A percentile compares a stretch with the other conserved stretches of the same genome.
Evolutionary conservation across 306 rosid genomes (phyloP).

Genomic region (Cotoneaster glaucophyllus): DNA sequence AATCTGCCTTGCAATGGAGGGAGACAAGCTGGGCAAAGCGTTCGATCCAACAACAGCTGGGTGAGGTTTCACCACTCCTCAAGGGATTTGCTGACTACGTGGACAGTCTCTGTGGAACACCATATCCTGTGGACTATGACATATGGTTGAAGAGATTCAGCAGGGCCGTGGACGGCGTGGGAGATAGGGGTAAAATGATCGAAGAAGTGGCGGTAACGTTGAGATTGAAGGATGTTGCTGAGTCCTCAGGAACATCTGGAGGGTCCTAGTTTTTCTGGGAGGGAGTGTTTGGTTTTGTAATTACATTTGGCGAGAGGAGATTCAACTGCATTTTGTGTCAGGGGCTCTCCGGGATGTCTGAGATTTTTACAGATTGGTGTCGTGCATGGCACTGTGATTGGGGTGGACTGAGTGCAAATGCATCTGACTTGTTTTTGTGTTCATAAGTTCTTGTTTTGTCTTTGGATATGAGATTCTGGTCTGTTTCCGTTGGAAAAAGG

Average conservation of each 20-base stretch:
- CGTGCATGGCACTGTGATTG: neutral
- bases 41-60: conserved; percentile 62
- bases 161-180: conserved; percentile 50
- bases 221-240: conserved; percentile 70
- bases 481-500: neutral
- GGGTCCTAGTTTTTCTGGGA: neutral
- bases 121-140: conserved; percentile 73
- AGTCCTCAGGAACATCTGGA: conserved; percentile 74
- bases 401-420: neutral
- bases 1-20: conserved; percentile 91
- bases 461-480: neutral
- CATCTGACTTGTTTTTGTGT: neutral
- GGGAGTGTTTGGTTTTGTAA: conserved; percentile 1
- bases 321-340: neutral
- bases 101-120: conserved; percentile 92
- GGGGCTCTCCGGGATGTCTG: neutral
- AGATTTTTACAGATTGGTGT: neutral
- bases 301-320: conserved; percentile 1
- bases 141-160: conserved; percentile 85
- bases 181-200: conserved; percentile 70
- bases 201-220: conserved; percentile 51
- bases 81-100: conserved; percentile 96
- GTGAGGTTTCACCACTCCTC: conserved; percentile 70
- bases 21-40: conserved; percentile 79
- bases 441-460: neutral